Base-by-base conservation (phyloP, 495 filamentous ascomycete species). In the Delitschia confertaspora region DNA sequence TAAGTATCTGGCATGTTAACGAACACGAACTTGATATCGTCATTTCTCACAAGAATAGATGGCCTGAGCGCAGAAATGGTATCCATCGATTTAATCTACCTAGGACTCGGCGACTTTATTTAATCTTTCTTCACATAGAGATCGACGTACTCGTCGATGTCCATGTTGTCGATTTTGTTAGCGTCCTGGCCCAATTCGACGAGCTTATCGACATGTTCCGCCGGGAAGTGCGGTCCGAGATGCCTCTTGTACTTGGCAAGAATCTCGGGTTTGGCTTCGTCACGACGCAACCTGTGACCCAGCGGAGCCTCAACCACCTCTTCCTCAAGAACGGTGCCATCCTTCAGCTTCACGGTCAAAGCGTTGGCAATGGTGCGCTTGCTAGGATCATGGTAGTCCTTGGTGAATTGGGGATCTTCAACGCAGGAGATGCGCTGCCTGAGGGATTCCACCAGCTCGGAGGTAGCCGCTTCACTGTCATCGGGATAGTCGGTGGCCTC, bases 281-380 rank as follows among this genome's bases (percentile, higher is more conserved):
- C 85, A 57, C 91, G 79, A 46, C 91, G 76, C 53, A 93, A 72
- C 50, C 79, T 83, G 70, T 98, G 91, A 43, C 91, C 91, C 36
- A 98, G 75, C 25, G 91, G 91, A 25, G 93, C 91, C 69, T 96
- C 88, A 23, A 98, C 81, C n/a, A 83, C 80, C 26, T 89, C 76
- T 66, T 98, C 91, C 11, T 88, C 78, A 14, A 95, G 74, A 16
- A 85, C 73, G n/a, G 88, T 95, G 59, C 91, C 91, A 55, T 98
- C 93, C 57, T 93, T 88, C 33, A 98, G 72, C 55, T 79, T 88
- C 33, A 98, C 85, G 11, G 85, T 93, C 51, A 98, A 71, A 10
- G 87, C 91, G 67, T 98, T 98, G 60, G 86, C 82, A 65, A 98
- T 98, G 59, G 85, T 93, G 33, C 91, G 85, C 73, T 93, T 84